phyloP scores from a whole-genome alignment of 352 stramenopile species.

The Phytophthora hibernalis region DNA sequence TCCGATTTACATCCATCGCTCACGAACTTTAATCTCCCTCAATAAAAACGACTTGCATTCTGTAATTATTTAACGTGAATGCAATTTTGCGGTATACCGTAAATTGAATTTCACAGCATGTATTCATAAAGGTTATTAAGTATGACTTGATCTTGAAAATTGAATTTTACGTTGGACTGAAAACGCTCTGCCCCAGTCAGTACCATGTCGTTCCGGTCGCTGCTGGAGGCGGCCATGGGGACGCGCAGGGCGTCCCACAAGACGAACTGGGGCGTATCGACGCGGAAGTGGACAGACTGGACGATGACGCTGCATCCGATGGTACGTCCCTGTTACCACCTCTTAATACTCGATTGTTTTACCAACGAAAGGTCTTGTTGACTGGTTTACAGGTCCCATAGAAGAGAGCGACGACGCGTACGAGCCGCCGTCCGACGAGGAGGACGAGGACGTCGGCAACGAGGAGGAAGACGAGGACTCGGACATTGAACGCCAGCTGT shows the following conservation, averaged over 20 bases:
- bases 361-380: neutral
- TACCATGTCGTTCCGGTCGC: constrained; percentile 84
- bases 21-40: no score
- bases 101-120: no score
- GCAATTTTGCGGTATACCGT: no score
- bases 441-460: constrained; percentile 52
- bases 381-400: constrained; percentile 4
- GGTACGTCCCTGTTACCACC: neutral
- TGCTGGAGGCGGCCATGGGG: constrained; percentile 83
- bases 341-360: neutral
- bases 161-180: no score
- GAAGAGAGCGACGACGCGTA: constrained; percentile 66
- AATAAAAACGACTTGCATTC: no score
- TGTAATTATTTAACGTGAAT: no score
- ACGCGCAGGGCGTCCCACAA: constrained; percentile 60
- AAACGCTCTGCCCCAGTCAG: constrained; percentile 17
- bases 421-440: constrained; percentile 67
- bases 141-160: no score
- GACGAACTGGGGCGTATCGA: constrained; percentile 33
- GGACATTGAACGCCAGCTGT: constrained; percentile 85
- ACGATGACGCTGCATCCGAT: constrained; percentile 31
- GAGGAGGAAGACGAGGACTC: constrained; percentile 81
- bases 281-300: constrained; percentile 31
- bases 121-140: no score
- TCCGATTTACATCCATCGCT: no score